Evolutionary conservation across 768 basidiomycete species (phyloP).

Genomic region (Pleurotus eryngii): DNA sequence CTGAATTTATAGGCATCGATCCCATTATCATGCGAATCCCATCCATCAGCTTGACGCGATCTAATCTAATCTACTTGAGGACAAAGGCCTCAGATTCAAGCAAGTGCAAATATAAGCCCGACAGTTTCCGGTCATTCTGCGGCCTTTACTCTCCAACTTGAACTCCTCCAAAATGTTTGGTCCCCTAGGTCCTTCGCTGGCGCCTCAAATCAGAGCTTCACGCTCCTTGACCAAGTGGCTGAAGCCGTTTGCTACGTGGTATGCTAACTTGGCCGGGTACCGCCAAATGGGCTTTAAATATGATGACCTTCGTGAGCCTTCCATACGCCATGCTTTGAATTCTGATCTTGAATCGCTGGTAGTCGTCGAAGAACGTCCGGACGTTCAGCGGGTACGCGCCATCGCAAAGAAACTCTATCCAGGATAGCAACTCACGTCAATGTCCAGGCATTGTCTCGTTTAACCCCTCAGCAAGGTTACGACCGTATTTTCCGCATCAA

Average conservation of each 20-base stretch:
- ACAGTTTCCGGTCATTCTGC: slow-evolving; percentile 1
- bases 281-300: slow-evolving; percentile 86
- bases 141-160: slow-evolving; percentile 7
- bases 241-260: slow-evolving; percentile 80
- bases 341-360: slow-evolving; percentile 3
- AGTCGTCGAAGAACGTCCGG: slow-evolving; percentile 76
- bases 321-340: not conserved
- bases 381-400: slow-evolving; percentile 70
- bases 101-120: slow-evolving; percentile 10
- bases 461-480: slow-evolving; percentile 77
- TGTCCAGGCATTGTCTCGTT: slow-evolving; percentile 76
- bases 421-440: not conserved
- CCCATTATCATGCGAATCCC: slow-evolving; percentile 3
- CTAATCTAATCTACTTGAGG: not conserved
- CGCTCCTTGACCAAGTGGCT: slow-evolving; percentile 64
- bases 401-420: not conserved
- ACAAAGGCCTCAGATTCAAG: not conserved
- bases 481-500: slow-evolving; percentile 92
- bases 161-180: slow-evolving; percentile 41
- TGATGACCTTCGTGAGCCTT: slow-evolving; percentile 85
- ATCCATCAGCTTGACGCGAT: not conserved
- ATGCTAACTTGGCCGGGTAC: slow-evolving; percentile 78
- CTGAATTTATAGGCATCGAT: slow-evolving; percentile 5
- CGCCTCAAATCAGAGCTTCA: slow-evolving; percentile 69
- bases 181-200: slow-evolving; percentile 72